Evolutionary conservation across 225 moss, liverwort and hornwort genomes (phyloP), one percentile per base, ranked within the genome.

Genomic region (Neckera pumila): DNA sequence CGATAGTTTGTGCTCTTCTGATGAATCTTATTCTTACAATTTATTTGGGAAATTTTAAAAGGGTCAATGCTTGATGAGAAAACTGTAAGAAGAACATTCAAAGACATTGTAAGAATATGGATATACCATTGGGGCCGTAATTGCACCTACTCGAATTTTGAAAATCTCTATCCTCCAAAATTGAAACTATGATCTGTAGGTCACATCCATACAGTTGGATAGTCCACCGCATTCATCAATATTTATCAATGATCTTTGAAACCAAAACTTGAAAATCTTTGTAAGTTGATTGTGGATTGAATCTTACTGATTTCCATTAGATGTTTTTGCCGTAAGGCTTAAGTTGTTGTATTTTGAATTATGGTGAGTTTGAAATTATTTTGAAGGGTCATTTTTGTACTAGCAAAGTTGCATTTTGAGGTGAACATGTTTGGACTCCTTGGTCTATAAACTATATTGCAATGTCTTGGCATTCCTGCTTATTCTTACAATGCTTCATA

Each of bases 381-480:
- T 58, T 79, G 40, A 17, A 38, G 57, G 27, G 38, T 57, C 57
- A 11, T 27, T 78, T n/a, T 38, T 40, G 58, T 18, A 58, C 27
- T 28, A 26, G 38, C 11, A 38, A 79, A 79, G 58, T 40, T 27
- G 16, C 40, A 28, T 58, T 40, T 58, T 40, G 40, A 40, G 18
- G 40, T 40, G 28, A 59, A 18, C 28, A 40, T 79, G 12, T 28
- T 28, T 59, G 58, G 7, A 40, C 19, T 40, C 28, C 40, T 59
- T 28, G 57, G 58, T 28, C 58, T 79, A 10, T 6, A n/a, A 38
- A 27, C 7, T 78, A 34, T 47, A 9, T 76, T 53, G 22, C 53
- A 76, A 14, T 51, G 53, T 26, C 10, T 77, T 54, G 94, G 93
- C 30, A 89, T 96, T 81, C 89, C 95, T 63, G 60, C 62, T 56